Conservation (phyloP, 805 yeast genomes). For the Lipomyces japonicus region DNA sequence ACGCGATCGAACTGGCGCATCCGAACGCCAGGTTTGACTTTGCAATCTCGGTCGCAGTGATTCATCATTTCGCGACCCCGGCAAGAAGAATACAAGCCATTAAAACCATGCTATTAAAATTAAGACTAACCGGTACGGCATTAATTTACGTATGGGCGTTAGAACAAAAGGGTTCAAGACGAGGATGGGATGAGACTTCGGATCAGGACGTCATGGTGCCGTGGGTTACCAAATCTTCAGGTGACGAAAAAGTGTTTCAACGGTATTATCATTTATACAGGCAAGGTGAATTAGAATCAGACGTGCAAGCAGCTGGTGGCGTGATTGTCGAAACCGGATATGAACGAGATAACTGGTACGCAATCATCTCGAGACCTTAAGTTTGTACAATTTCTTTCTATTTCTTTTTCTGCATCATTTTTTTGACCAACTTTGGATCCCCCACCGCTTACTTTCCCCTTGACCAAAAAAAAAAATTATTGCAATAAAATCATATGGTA, state of each 20-base stretch:
- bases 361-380: constrained; percentile 33
- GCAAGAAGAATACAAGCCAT: constrained; percentile 78
- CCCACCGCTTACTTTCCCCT: no score
- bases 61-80: constrained; percentile 89
- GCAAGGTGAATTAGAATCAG: constrained; percentile 74
- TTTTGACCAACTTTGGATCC: no score
- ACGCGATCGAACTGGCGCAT: constrained; percentile 68
- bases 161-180: constrained; percentile 79
- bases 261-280: constrained; percentile 85
- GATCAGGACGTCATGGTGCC: constrained; percentile 94
- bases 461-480: no score
- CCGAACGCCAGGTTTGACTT: constrained; percentile 57
- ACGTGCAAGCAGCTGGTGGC: constrained; percentile 71
- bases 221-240: constrained; percentile 60
- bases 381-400: background rate
- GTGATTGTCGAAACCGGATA: constrained; percentile 67
- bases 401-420: background rate
- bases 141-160: constrained; percentile 95
- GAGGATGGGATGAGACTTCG: constrained; percentile 90
- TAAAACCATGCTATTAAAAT: constrained; percentile 56
- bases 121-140: constrained; percentile 61
- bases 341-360: constrained; percentile 96
- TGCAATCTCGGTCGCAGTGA: constrained; percentile 92
- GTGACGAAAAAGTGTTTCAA: constrained; percentile 45
- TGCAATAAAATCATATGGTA: no score